Evolutionary conservation across 768 basidiomycete genomes (phyloP), one percentile per base, ranked within the genome.

Genomic region (Trametes punicea): DNA sequence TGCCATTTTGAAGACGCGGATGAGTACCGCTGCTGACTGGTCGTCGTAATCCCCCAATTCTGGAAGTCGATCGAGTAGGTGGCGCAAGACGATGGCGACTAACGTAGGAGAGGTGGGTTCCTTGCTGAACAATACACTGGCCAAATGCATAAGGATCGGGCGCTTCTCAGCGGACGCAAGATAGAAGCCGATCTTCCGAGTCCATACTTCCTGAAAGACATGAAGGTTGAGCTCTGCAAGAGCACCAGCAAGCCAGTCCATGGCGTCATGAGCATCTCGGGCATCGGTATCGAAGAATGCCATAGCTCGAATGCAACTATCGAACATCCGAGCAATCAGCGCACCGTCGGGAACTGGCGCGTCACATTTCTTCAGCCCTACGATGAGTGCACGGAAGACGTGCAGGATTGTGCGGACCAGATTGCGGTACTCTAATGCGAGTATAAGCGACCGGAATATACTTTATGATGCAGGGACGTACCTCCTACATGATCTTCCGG

Each of bases 131-230:
- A 98, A 81, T 33, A 81, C 76, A 67, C 96, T 92, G 55, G 91
- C 88, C 44, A 98, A 83, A 61, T 87, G 85, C 64, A 96, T 83
- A 42, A 97, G 79, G 56, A 85, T 74, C 18, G 87, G 83, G 46
- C 93, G 87, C 62, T 87, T 85, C 61, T 85, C 80, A 0, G 87
- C 83, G 60, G 81, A 82, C 62, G 88, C 80, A 69, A 97, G 88
- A 75, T 95, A 97, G 69, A 94, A 88, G 25, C 85, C 87, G 74
- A 98, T 88, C 68, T 93, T 88, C 67, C 84, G 85, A 31, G 90
- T 93, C 93, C 95, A 96, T 29, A 98, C 90, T 72, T 97, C 93
- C 70, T 96, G 90, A 69, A 97, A 95, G 57, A 95, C 88, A 65
- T 96, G 91, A 7, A 90, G 77, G 65, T 97, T 90, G 64, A 95